Evolutionary conservation across 768 basidiomycete genomes (phyloP), one percentile per base, ranked within the genome.

Genomic region (Podaxis rugospora): DNA sequence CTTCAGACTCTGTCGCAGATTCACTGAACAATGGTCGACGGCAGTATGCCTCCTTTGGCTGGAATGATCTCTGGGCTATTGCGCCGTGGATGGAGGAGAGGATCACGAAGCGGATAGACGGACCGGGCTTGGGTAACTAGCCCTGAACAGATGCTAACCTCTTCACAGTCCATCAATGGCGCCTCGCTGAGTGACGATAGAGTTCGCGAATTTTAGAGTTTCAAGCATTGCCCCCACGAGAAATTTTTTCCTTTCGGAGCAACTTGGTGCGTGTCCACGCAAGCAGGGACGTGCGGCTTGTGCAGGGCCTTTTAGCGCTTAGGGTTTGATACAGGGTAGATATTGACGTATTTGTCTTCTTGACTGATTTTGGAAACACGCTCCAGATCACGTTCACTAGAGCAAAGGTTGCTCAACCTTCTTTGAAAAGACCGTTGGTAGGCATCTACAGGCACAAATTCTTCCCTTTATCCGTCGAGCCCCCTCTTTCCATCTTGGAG

Each of bases 31-130:
- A 77, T 3, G 78, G 82, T 52, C 75, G 83, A 44, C 76, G 75
- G 16, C 88, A 86, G 52, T 92, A 86, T 69, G 83, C 83, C 5
- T 90, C 89, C 10, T 85, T 93, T 62, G 80, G 79, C 0, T 88
- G 85, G 84, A 74, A 75, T 18, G 92, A 93, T 69, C 72, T 93
- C 40, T 78, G 79, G 68, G 79, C 84, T 35, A 83, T 92, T 60
- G 88, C 91, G 40, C 92, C 90, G 2, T 93, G 92, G 92, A 81
- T 93, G 76, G 80, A 86, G 60, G 82, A 85, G 56, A 76, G 76
- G 58, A 79, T 90, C 59, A 81, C 84, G 32, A 85, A 78, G 67
- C 81, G 77, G 67, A 86, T 92, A 62, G 78, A 85, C 60, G 92
- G 91, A 1, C 79, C 82, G 53, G 89, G 90, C n/a, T 75, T 93